Evolutionary conservation across 176 grass and related monocot genomes (phyloP).

Genomic region (Aegilops longissima): DNA sequence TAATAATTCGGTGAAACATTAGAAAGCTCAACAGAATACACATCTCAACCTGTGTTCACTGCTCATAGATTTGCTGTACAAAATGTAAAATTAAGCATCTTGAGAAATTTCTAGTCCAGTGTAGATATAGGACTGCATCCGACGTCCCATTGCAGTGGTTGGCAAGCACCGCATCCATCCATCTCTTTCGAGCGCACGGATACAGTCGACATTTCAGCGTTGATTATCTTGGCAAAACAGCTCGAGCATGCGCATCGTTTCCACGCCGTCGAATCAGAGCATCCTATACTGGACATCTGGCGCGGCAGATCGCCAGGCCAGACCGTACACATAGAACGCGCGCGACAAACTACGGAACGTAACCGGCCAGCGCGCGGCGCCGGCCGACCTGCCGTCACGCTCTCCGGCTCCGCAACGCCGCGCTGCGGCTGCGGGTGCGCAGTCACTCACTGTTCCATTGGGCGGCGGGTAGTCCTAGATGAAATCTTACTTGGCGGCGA

Average conservation of each 20-base stretch:
- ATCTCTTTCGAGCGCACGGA: neutral
- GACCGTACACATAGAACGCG: no score
- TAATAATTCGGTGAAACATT: neutral
- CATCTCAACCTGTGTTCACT: neutral
- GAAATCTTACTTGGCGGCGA: no score
- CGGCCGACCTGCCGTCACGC: no score
- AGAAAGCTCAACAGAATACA: neutral
- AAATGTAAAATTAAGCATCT: no score
- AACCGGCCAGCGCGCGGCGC: no score
- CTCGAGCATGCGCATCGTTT: neutral
- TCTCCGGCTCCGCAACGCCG: neutral
- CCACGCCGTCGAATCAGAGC: no score
- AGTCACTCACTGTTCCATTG: neutral
- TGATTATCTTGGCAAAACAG: neutral
- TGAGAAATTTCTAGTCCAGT: no score
- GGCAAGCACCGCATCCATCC: neutral
- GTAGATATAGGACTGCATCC: no score
- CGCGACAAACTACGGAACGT: no score
- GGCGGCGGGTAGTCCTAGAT: no score
- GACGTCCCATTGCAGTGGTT: neutral
- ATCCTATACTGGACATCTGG: neutral
- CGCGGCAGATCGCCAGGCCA: neutral
- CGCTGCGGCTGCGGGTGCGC: no score
- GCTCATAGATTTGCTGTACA: neutral
- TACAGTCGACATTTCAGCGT: neutral